Evolutionary conservation across 2,329 filamentous ascomycete genomes (phyloP).

Genomic region (Alternaria rosae): DNA sequence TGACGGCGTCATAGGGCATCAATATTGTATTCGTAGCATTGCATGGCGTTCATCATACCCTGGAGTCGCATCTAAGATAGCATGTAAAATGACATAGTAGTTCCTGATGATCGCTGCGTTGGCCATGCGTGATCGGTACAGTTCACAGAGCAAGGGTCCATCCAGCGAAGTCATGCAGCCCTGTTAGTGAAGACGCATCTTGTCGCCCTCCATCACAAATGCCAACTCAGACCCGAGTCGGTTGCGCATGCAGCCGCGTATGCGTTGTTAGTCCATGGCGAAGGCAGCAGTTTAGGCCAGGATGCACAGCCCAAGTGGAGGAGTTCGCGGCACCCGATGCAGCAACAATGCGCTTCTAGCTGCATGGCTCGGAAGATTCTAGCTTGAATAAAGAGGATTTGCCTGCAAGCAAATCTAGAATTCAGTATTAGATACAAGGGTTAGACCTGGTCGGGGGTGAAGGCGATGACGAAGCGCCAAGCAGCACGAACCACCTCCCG

Average conservation of each 20-base stretch:
- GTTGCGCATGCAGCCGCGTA: constrained; percentile 46
- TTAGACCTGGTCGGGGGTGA: constrained; percentile 19
- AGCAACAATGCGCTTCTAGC: not conserved
- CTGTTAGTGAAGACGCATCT: constrained; percentile 26
- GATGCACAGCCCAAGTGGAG: constrained; percentile 4
- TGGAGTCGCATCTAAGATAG: constrained; percentile 25
- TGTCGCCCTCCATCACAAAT: constrained; percentile 25
- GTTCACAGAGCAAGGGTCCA: constrained; percentile 24
- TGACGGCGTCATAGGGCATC: constrained; percentile 18
- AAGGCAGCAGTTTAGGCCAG: constrained; percentile 27
- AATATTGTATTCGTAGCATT: constrained; percentile 40
- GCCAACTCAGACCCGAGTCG: constrained; percentile 34
- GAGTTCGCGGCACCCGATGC: not conserved
- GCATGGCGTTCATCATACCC: constrained; percentile 41
- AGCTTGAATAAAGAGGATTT: not conserved
- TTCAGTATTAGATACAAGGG: not conserved
- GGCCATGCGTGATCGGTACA: constrained; percentile 42
- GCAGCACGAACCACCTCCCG: constrained; percentile 28
- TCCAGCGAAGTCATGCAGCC: constrained; percentile 14
- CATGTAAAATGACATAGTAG: constrained; percentile 45
- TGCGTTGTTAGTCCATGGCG: constrained; percentile 36
- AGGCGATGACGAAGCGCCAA: constrained; percentile 37
- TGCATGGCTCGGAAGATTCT: constrained; percentile 3
- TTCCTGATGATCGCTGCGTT: constrained; percentile 45
- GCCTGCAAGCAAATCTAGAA: not conserved